These are phyloP conservation scores for Hygrocybe punicea DNA, from an alignment of 768 basidiomycete genomes.

Conservation along the genomic window DNA sequence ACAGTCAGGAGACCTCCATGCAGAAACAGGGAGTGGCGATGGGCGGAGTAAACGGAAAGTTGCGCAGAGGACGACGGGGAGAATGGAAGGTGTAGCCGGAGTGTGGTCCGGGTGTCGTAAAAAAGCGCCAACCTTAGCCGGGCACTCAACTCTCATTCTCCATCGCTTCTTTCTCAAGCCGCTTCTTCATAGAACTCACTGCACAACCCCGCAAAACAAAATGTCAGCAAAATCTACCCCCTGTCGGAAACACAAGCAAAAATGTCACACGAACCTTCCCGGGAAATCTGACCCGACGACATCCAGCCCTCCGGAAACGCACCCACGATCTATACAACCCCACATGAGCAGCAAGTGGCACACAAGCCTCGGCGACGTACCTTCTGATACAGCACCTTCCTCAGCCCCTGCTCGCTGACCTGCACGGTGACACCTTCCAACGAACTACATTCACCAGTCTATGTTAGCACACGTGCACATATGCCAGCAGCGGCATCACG, in stretches of 20 bases:
- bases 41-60: too few relatives aligned
- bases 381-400: constrained; percentile 80
- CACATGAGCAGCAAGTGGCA: not conserved
- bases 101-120: too few relatives aligned
- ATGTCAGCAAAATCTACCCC: constrained; percentile 1
- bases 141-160: constrained; percentile 49
- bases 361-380: constrained; percentile 31
- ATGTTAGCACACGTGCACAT: not conserved
- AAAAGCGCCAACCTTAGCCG: too few relatives aligned
- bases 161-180: constrained; percentile 66
- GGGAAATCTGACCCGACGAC: constrained; percentile 79
- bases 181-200: constrained; percentile 88
- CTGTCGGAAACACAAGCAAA: not conserved
- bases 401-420: constrained; percentile 76
- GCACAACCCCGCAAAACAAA: constrained; percentile 1
- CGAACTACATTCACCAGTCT: constrained; percentile 31
- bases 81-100: too few relatives aligned
- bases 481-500: constrained; percentile 12
- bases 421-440: constrained; percentile 67
- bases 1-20: too few relatives aligned
- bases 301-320: constrained; percentile 84
- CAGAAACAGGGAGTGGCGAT: too few relatives aligned
- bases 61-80: too few relatives aligned
- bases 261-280: constrained; percentile 61
- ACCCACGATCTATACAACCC: constrained; percentile 57